These are phyloP conservation scores for Neocucurbitaria cava DNA, from an alignment of 2,329 filamentous ascomycete genomes.

Conservation along the genomic window DNA sequence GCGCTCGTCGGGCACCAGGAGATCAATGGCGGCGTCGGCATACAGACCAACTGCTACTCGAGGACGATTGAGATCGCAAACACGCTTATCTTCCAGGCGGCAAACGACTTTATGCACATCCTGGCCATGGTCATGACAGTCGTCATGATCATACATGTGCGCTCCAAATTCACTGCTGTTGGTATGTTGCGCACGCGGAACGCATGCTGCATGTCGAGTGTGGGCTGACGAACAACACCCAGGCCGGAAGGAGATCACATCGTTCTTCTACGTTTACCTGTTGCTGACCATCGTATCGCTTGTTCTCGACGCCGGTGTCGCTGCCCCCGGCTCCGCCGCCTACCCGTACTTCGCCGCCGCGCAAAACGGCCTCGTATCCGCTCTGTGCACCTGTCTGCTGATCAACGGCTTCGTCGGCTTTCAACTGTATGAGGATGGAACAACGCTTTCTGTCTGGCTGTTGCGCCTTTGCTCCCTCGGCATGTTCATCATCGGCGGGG, in stretches of 20 bases:
- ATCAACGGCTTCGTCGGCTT: constrained; percentile 99
- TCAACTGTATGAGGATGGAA: constrained; percentile 97
- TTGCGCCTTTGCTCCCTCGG: constrained; percentile 77
- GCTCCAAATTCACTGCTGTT: constrained; percentile 97
- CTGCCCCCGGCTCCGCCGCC: constrained; percentile 78
- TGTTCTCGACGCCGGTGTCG: constrained; percentile 89
- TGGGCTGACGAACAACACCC: constrained; percentile 21
- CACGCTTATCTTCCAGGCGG: constrained; percentile 97
- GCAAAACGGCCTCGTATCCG: constrained; percentile 84
- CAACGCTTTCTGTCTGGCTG: constrained; percentile 91
- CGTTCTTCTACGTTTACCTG: constrained; percentile 98
- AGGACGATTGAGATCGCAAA: constrained; percentile 96
- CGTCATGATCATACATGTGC: constrained; percentile 95
- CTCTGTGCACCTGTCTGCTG: constrained; percentile 84
- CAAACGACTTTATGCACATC: constrained; percentile 91
- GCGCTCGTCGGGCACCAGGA: constrained; percentile 78
- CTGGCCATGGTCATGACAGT: constrained; percentile 89
- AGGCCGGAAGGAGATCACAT: constrained; percentile 76
- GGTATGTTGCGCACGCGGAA: constrained; percentile 71
- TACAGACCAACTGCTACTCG: constrained; percentile 90
- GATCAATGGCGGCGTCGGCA: constrained; percentile 73
- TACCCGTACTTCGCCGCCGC: constrained; percentile 92
- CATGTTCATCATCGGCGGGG: constrained; percentile 86
- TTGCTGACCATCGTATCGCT: constrained; percentile 87
- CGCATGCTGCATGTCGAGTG: constrained; percentile 51